These are phyloP conservation scores for Novymonas esmeraldas DNA, from an alignment of 208 protist species.

Conservation along the genomic window DNA sequence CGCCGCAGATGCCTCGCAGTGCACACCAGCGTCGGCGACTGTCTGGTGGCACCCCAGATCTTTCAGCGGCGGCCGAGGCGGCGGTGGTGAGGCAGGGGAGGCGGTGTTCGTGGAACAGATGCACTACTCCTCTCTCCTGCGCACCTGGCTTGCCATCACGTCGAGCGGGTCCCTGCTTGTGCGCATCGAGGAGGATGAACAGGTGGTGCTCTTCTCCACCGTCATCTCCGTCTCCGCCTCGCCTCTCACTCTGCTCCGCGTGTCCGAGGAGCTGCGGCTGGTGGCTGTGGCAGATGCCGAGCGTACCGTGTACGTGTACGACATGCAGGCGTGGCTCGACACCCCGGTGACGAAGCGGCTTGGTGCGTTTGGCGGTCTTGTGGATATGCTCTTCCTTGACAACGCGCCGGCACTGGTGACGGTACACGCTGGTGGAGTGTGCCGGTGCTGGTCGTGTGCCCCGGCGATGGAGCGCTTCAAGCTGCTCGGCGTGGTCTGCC, in stretches of 20 bases:
- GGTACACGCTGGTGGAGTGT: constrained; percentile 42
- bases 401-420: constrained; percentile 45
- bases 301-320: constrained; percentile 43
- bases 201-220: constrained; percentile 17
- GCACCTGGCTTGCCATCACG: constrained; percentile 50
- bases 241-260: constrained; percentile 37
- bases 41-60: constrained; percentile 11
- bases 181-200: constrained; percentile 37
- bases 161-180: constrained; percentile 49
- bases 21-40: neutral
- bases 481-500: constrained; percentile 31
- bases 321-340: constrained; percentile 48
- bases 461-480: constrained; percentile 45
- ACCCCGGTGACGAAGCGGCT: constrained; percentile 14
- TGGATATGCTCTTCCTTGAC: constrained; percentile 46
- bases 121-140: constrained; percentile 49
- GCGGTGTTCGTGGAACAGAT: constrained; percentile 42
- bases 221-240: constrained; percentile 21
- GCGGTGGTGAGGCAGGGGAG: neutral
- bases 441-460: constrained; percentile 60
- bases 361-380: constrained; percentile 11
- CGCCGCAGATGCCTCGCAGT: constrained; percentile 4
- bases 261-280: constrained; percentile 65
- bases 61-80: neutral
- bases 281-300: constrained; percentile 52